These are phyloP conservation scores for Gossypium australe DNA, from an alignment of 345 rosid genomes.

Conservation along the genomic window DNA sequence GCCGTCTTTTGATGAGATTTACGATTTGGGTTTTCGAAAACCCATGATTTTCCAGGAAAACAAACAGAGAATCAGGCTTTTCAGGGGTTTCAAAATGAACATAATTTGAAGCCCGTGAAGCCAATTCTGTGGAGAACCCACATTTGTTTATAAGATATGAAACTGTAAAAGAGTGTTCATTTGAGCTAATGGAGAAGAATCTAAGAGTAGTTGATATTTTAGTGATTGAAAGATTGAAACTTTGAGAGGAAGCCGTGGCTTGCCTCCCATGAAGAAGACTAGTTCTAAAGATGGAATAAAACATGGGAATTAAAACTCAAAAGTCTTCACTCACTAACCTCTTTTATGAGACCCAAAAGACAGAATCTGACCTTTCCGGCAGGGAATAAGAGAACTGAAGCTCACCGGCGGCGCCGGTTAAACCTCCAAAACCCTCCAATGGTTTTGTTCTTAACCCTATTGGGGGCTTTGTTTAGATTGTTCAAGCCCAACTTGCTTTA, in stretches of 20 bases:
- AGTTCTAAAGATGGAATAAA: neutral
- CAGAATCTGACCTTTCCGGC: neutral
- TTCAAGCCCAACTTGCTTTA: conserved; percentile 8
- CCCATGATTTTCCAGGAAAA: conserved; percentile 1
- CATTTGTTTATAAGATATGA: conserved; percentile 31
- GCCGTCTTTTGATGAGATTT: neutral
- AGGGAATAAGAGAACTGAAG: neutral
- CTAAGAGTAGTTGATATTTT: neutral
- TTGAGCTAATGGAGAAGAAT: conserved; percentile 6
- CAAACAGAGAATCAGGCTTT: conserved; percentile 19
- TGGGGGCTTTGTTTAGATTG: too few species aligned
- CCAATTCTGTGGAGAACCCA: conserved; percentile 32
- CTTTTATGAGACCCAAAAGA: neutral
- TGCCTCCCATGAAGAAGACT: neutral
- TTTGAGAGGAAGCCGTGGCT: neutral
- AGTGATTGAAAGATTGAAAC: neutral
- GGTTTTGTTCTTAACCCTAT: too few species aligned
- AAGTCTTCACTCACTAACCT: neutral
- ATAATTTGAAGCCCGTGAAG: conserved; percentile 11
- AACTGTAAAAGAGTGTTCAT: conserved; percentile 17
- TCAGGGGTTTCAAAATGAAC: conserved; percentile 15
- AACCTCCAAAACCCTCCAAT: neutral
- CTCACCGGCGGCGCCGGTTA: neutral
- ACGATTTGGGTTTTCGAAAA: conserved; percentile 16
- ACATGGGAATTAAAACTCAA: neutral